phyloP scores from a whole-genome alignment of 2,329 filamentous ascomycete genomes.

The Chrysosporium queenslandicum region DNA sequence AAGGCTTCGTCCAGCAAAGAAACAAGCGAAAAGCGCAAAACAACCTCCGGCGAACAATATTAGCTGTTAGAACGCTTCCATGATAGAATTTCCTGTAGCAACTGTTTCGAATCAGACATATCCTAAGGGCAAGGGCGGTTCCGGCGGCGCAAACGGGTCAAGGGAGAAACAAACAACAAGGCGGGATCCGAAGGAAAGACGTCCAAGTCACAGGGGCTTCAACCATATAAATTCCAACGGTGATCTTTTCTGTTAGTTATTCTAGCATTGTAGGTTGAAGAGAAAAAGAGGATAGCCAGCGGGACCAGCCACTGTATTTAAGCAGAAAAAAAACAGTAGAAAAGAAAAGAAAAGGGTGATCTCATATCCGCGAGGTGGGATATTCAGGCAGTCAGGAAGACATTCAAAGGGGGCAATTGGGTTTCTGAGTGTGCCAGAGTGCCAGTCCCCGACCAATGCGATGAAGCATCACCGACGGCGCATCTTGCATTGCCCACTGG shows the following conservation, averaged over 20 bases:
- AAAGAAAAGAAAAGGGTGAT: neutral
- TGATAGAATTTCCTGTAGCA: constrained; percentile 14
- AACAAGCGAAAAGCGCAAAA: constrained; percentile 6
- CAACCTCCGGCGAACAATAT: neutral
- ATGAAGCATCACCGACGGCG: neutral
- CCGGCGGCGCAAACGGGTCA: constrained; percentile 12
- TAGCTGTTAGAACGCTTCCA: constrained; percentile 14
- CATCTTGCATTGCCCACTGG: neutral
- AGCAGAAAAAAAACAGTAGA: neutral
- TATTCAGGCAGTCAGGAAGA: constrained; percentile 5
- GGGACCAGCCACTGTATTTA: neutral
- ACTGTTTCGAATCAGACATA: constrained; percentile 16
- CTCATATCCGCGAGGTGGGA: neutral
- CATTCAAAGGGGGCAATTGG: neutral
- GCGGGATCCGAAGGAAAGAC: neutral
- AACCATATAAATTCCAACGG: constrained; percentile 10
- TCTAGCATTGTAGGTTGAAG: neutral
- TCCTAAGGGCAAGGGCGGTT: constrained; percentile 9
- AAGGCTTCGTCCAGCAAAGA: constrained; percentile 4
- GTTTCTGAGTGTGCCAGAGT: neutral
- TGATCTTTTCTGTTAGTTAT: neutral
- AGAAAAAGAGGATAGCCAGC: neutral
- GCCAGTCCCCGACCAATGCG: neutral
- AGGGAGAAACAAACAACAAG: neutral
- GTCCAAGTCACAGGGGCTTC: constrained; percentile 7